These are phyloP conservation scores for Paxillus ammoniavirescens DNA, from an alignment of 768 basidiomycete genomes.

Conservation along the genomic window DNA sequence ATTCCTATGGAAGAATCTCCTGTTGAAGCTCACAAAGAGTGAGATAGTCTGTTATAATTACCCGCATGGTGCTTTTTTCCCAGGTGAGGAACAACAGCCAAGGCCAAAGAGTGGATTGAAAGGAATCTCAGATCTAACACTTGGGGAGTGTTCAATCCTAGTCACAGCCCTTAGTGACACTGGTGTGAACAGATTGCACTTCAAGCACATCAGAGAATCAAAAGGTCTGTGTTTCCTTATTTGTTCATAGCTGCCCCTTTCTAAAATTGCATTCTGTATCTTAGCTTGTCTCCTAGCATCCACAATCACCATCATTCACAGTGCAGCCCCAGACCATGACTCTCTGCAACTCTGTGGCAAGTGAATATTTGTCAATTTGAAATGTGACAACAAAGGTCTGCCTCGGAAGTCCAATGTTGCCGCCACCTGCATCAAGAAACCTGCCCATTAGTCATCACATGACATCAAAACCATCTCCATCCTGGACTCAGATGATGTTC, in stretches of 20 bases:
- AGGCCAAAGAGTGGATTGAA: constrained; percentile 1
- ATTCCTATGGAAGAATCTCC: constrained; percentile 8
- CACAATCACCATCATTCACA: not conserved
- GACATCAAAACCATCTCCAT: not conserved
- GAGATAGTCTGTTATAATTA: not conserved
- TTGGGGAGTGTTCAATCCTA: not conserved
- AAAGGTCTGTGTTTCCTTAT: not conserved
- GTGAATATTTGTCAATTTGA: not conserved
- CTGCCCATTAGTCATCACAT: not conserved
- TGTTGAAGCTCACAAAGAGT: not conserved
- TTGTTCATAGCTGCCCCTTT: too few species aligned
- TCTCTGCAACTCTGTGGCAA: not conserved
- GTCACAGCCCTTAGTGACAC: not conserved
- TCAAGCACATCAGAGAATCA: not conserved
- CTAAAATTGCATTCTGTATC: too few species aligned
- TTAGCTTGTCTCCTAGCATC: not conserved
- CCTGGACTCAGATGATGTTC: too few species aligned
- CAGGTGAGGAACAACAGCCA: not conserved
- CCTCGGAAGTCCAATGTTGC: not conserved
- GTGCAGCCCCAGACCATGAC: not conserved
- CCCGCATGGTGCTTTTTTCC: not conserved
- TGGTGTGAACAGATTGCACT: not conserved
- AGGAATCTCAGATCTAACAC: constrained; percentile 2
- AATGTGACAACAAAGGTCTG: not conserved
- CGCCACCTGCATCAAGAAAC: not conserved